These are phyloP conservation scores for Pezicula rhizophila DNA, from an alignment of 2,329 filamentous ascomycete genomes.

Conservation along the genomic window DNA sequence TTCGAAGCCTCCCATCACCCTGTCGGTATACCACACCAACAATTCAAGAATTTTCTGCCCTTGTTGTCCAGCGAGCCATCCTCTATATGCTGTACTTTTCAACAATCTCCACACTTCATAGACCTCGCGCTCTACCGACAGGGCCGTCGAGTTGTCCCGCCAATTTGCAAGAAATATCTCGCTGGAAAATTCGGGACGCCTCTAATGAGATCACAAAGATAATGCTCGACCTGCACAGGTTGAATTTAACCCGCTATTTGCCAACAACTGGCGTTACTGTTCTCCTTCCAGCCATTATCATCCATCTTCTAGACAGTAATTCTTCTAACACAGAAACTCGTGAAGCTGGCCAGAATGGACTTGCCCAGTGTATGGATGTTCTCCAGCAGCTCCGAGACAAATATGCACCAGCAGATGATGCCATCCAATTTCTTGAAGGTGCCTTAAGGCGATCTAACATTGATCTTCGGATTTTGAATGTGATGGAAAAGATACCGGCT, in stretches of 20 bases:
- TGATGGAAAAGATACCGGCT: neutral
- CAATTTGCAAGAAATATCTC: constrained; percentile 75
- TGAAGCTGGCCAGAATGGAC: constrained; percentile 68
- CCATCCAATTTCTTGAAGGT: constrained; percentile 89
- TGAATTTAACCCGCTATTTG: constrained; percentile 70
- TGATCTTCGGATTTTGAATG: constrained; percentile 16
- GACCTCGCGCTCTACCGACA: constrained; percentile 33
- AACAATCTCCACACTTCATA: constrained; percentile 78
- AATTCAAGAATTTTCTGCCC: constrained; percentile 50
- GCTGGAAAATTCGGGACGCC: constrained; percentile 74
- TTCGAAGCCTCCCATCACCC: constrained; percentile 60
- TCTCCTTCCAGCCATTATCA: constrained; percentile 86
- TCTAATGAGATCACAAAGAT: constrained; percentile 82
- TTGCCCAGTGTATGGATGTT: constrained; percentile 87
- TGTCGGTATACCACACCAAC: constrained; percentile 61
- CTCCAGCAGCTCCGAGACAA: constrained; percentile 83
- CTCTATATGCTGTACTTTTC: constrained; percentile 90
- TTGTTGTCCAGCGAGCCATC: constrained; percentile 67
- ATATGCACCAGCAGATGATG: constrained; percentile 88
- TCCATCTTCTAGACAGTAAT: constrained; percentile 89
- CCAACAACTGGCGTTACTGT: constrained; percentile 89
- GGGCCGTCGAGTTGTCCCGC: neutral
- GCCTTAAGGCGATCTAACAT: constrained; percentile 83
- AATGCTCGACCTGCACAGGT: constrained; percentile 66
- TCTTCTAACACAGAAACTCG: constrained; percentile 67